These are phyloP conservation scores for Takakia lepidozioides DNA, from an alignment of 225 moss, liverwort and hornwort genomes.

Conservation along the genomic window DNA sequence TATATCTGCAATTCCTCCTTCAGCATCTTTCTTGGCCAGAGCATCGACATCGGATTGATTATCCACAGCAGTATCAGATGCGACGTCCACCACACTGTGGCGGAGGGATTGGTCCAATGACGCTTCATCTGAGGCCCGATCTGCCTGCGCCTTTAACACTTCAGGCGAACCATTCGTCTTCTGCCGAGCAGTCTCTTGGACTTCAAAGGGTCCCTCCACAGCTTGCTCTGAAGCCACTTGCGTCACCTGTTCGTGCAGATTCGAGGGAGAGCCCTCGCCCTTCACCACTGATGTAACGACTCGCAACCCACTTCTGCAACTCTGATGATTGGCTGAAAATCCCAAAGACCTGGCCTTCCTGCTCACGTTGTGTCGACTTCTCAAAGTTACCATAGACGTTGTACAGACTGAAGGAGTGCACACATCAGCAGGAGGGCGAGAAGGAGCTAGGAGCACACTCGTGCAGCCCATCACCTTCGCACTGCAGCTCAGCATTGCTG, in stretches of 20 bases:
- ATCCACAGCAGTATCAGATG: constrained; percentile 49
- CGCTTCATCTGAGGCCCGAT: constrained; percentile 33
- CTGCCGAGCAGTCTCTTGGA: constrained; percentile 14
- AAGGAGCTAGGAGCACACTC: too few species aligned
- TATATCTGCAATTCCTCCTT: constrained; percentile 17
- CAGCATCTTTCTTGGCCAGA: constrained; percentile 34
- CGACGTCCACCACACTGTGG: constrained; percentile 33
- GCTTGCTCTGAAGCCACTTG: constrained; percentile 46
- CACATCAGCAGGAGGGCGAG: too few species aligned
- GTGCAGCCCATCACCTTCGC: too few species aligned
- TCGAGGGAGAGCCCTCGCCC: constrained; percentile 24
- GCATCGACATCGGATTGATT: constrained; percentile 16
- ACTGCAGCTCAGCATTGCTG: too few species aligned
- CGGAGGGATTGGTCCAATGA: constrained; percentile 16
- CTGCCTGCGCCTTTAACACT: constrained; percentile 26
- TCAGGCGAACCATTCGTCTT: constrained; percentile 13
- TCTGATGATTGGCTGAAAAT: too few species aligned
- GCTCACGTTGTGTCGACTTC: too few species aligned
- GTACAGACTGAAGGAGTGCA: too few species aligned
- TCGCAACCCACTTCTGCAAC: too few species aligned
- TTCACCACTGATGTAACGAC: too few species aligned
- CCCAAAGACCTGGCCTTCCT: too few species aligned
- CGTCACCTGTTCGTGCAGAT: constrained; percentile 33
- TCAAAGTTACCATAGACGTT: too few species aligned
- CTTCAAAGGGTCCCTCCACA: constrained; percentile 24